Evolutionary conservation across 2,329 filamentous ascomycete species (phyloP).

Genomic region (Colletotrichum sp.): DNA sequence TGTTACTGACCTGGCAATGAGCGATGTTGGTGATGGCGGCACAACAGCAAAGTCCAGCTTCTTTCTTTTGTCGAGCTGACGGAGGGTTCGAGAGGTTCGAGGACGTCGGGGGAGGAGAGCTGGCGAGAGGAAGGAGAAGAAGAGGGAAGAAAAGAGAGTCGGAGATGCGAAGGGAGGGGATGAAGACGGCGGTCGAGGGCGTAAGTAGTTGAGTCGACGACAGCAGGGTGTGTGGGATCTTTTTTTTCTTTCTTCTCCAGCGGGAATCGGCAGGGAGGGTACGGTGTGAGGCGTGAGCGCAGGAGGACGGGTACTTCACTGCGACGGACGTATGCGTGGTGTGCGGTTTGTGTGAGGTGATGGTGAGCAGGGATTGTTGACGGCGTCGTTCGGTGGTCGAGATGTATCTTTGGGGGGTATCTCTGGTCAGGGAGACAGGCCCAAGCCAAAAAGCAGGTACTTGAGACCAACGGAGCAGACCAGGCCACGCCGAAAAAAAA

Average conservation of each 20-base stretch:
- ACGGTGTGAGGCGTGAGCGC: background rate
- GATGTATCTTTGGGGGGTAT: background rate
- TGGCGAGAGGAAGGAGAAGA: background rate
- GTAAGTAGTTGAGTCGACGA: conserved; percentile 21
- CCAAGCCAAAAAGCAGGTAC: background rate
- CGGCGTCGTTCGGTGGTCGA: background rate
- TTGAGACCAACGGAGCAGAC: background rate
- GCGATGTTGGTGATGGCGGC: background rate
- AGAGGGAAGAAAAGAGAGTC: conserved; percentile 14
- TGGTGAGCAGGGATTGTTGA: conserved; percentile 17
- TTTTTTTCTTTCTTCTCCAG: conserved; percentile 6
- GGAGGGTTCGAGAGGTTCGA: background rate
- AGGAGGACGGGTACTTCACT: background rate
- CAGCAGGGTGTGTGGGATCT: conserved; percentile 2
- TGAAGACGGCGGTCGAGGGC: conserved; percentile 14
- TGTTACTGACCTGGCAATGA: conserved; percentile 14
- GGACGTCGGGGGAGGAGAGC: background rate
- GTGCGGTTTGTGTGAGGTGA: conserved; percentile 16
- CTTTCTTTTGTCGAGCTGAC: conserved; percentile 8
- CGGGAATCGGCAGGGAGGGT: conserved; percentile 16
- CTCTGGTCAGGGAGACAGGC: background rate
- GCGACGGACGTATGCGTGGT: background rate
- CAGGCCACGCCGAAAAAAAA: background rate
- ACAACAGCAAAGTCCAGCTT: conserved; percentile 20
- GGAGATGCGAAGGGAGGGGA: conserved; percentile 10